These are phyloP conservation scores for Aspergillus fischeri DNA, from an alignment of 2,329 filamentous ascomycete genomes.

Conservation along the genomic window DNA sequence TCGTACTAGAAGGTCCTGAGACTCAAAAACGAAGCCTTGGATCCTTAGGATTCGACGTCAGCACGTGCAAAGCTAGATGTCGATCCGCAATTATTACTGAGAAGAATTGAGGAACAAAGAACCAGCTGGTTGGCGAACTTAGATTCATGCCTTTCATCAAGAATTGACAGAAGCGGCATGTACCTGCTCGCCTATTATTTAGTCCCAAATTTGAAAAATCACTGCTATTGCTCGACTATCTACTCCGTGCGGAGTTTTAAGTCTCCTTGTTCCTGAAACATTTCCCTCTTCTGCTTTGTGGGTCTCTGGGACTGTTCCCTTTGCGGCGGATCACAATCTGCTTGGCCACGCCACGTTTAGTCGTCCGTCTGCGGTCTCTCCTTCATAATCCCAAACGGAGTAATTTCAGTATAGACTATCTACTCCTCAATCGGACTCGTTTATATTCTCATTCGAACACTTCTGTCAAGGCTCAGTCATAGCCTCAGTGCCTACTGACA, in stretches of 20 bases:
- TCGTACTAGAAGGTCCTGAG: too few relatives aligned
- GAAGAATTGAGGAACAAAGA: neutral
- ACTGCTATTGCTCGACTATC: neutral
- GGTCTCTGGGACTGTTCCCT: constrained; percentile 9
- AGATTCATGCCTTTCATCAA: too few relatives aligned
- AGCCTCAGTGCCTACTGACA: neutral
- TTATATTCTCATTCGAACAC: neutral
- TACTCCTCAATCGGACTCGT: neutral
- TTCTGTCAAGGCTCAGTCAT: neutral
- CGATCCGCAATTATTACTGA: neutral
- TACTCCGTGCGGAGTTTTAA: too few relatives aligned
- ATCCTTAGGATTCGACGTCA: neutral
- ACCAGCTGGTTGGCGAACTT: neutral
- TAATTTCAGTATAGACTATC: neutral
- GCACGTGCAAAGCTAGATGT: neutral
- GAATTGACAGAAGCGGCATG: neutral
- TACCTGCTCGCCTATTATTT: neutral
- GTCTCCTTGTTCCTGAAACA: neutral
- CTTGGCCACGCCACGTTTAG: constrained; percentile 17
- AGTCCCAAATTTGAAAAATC: neutral
- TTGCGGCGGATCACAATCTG: constrained; percentile 19
- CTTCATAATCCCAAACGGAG: neutral
- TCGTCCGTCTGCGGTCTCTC: constrained; percentile 9
- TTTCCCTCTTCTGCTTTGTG: neutral
- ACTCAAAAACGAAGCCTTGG: neutral